Evolutionary conservation across 495 filamentous ascomycete species (phyloP).

Genomic region (Talaromyces wortmannii): DNA sequence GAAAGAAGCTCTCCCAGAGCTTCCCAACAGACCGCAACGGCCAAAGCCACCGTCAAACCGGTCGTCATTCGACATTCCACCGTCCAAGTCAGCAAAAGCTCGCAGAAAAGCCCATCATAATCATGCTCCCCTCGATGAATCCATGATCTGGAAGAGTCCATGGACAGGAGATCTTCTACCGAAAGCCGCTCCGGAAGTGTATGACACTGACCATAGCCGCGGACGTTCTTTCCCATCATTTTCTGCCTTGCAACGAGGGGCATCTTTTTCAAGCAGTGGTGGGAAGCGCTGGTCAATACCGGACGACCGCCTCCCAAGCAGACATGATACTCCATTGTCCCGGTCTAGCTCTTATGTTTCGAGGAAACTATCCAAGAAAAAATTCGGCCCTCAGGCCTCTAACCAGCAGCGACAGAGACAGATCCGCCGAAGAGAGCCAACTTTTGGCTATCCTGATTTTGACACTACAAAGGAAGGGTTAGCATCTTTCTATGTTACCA

Average conservation of each 20-base stretch:
- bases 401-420: not conserved
- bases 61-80: not conserved
- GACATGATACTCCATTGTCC: not conserved
- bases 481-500: not conserved
- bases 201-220: not conserved
- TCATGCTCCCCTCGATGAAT: not conserved
- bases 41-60: conserved; percentile 32
- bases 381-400: not conserved
- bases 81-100: conserved; percentile 9
- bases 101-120: conserved; percentile 3
- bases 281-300: conserved; percentile 2
- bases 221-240: not conserved
- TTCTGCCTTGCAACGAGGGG: not conserved
- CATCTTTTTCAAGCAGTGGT: not conserved
- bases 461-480: too few relatives aligned
- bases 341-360: conserved; percentile 1
- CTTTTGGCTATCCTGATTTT: too few relatives aligned
- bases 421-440: too few relatives aligned
- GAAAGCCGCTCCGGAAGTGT: not conserved
- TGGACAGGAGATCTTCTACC: conserved; percentile 6
- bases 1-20: conserved; percentile 27
- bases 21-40: conserved; percentile 28
- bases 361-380: not conserved
- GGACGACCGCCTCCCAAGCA: not conserved
- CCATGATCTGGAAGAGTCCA: conserved; percentile 6